Evolutionary conservation across 2,329 filamentous ascomycete genomes (phyloP).

Genomic region (Chaetomium sp.): DNA sequence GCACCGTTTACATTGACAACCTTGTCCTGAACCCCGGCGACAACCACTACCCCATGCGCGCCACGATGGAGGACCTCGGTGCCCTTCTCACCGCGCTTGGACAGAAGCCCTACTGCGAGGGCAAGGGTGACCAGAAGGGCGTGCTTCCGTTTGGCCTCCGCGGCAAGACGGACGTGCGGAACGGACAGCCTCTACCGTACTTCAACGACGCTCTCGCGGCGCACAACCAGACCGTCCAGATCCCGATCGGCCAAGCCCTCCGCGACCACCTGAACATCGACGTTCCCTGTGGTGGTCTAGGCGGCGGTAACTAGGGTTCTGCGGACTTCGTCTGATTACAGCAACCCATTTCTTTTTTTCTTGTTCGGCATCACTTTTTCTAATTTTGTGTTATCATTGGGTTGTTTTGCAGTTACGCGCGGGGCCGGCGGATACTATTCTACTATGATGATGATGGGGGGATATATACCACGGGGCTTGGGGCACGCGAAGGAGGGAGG

Average conservation of each 20-base stretch:
- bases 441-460: conserved; percentile 3
- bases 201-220: conserved; percentile 48
- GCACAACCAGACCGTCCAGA: conserved; percentile 44
- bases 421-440: conserved; percentile 10
- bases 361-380: conserved; percentile 2
- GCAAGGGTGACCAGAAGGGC: conserved; percentile 26
- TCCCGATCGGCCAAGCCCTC: conserved; percentile 45
- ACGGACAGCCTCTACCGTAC: conserved; percentile 48
- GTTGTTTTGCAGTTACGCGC: not conserved
- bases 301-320: not conserved
- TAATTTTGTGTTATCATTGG: not conserved
- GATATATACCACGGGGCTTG: conserved; percentile 2
- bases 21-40: conserved; percentile 56
- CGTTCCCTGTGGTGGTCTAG: conserved; percentile 20
- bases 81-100: conserved; percentile 40
- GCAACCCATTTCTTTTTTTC: not conserved
- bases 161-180: conserved; percentile 45
- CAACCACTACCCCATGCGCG: conserved; percentile 50
- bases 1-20: conserved; percentile 51
- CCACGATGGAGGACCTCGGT: conserved; percentile 42
- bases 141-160: conserved; percentile 49
- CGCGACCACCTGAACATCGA: conserved; percentile 26
- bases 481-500: not conserved
- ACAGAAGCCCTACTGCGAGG: conserved; percentile 41
- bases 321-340: not conserved